Conservation (phyloP, 257 asterid species). For the Solanum microdontum region DNA sequence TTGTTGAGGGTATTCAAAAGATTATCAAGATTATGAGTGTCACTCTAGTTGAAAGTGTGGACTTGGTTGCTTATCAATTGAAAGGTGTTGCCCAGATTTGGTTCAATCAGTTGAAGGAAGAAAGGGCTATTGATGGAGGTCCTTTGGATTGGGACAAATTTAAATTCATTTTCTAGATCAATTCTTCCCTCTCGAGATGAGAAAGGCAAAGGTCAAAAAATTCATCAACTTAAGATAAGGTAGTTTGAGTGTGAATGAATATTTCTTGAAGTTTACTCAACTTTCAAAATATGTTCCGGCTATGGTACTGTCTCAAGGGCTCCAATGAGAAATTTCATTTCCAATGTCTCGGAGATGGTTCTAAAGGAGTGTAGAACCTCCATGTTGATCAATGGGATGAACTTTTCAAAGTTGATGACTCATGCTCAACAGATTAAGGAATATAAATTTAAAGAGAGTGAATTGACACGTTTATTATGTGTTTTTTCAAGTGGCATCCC, state of each 20-base stretch:
- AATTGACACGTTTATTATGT: background rate
- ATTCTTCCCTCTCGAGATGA: background rate
- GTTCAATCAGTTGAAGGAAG: background rate
- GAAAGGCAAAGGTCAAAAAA: background rate
- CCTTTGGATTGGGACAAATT: background rate
- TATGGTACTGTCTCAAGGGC: background rate
- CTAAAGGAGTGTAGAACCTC: background rate
- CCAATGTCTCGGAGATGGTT: background rate
- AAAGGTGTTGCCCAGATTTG: background rate
- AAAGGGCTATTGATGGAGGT: background rate
- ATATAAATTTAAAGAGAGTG: background rate
- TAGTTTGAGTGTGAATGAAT: background rate
- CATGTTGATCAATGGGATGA: background rate
- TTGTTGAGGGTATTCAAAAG: background rate
- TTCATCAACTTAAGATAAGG: background rate
- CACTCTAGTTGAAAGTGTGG: background rate
- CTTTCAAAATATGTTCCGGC: background rate
- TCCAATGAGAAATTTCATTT: background rate
- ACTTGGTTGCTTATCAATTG: background rate
- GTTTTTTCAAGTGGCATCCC: background rate
- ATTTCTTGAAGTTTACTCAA: background rate
- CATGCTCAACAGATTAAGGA: background rate
- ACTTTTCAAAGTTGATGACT: background rate
- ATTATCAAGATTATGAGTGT: background rate
- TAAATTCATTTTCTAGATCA: background rate